Conservation (phyloP, 345 rosid genomes). For the Moringa oleifera region DNA sequence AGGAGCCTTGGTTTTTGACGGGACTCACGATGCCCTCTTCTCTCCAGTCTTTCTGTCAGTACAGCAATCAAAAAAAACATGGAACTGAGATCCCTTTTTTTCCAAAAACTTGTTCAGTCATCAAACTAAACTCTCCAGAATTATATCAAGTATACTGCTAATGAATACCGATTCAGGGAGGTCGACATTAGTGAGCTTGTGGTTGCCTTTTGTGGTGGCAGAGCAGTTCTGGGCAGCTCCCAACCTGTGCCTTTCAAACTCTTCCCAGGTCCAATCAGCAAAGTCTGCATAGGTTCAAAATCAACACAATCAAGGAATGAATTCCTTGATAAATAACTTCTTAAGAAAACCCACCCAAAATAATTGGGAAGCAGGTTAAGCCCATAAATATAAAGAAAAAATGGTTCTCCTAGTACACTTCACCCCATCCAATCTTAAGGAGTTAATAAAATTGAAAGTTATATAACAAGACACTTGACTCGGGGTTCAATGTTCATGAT, state of each 20-base stretch:
- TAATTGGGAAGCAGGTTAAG: too few species aligned
- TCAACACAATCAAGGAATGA: neutral
- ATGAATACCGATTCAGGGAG: constrained; percentile 52
- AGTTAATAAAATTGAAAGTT: too few species aligned
- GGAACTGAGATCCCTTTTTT: neutral
- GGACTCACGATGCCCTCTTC: constrained; percentile 79
- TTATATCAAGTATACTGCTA: neutral
- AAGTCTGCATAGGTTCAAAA: constrained; percentile 45
- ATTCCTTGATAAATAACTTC: too few species aligned
- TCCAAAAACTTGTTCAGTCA: too few species aligned
- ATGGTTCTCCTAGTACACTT: too few species aligned
- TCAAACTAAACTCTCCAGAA: too few species aligned
- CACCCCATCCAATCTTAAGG: too few species aligned
- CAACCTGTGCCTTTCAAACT: constrained; percentile 68
- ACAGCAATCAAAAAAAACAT: neutral
- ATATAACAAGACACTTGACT: too few species aligned
- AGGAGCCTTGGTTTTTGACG: constrained; percentile 81
- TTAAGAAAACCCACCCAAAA: too few species aligned
- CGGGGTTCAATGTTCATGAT: too few species aligned
- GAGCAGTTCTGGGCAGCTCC: constrained; percentile 99
- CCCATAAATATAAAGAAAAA: too few species aligned
- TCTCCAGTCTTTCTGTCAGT: constrained; percentile 89
- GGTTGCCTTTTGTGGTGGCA: constrained; percentile 74
- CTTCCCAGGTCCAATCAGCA: constrained; percentile 95
- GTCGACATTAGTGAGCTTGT: constrained; percentile 54